phyloP scores from a whole-genome alignment of 2,329 filamentous ascomycete species.

The Grosmannia serpens region DNA sequence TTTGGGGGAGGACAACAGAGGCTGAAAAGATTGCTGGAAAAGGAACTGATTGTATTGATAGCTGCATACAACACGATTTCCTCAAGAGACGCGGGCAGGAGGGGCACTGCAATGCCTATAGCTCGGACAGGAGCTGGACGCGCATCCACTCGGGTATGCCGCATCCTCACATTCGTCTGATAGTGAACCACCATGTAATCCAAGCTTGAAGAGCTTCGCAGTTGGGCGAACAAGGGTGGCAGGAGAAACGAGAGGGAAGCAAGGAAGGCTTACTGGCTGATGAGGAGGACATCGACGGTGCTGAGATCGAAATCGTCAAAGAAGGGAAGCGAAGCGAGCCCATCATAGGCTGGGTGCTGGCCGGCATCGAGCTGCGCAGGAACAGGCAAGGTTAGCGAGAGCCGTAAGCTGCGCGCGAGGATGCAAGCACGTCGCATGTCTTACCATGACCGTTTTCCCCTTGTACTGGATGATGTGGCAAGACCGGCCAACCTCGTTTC shows the following conservation, averaged over 20 bases:
- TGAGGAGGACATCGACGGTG: constrained; percentile 90
- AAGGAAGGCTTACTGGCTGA: constrained; percentile 77
- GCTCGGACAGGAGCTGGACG: too few species aligned
- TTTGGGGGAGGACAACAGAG: background rate
- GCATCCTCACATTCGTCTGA: background rate
- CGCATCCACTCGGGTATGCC: background rate
- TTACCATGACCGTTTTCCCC: constrained; percentile 96
- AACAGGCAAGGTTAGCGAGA: background rate
- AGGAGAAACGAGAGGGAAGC: background rate
- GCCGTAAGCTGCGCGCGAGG: background rate
- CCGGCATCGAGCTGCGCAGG: constrained; percentile 74
- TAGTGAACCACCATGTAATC: background rate
- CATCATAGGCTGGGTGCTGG: constrained; percentile 93
- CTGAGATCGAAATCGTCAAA: constrained; percentile 98
- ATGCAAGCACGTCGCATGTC: constrained; percentile 15
- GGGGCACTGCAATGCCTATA: constrained; percentile 6
- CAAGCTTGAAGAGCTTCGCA: background rate
- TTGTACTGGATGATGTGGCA: constrained; percentile 99
- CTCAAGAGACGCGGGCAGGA: background rate
- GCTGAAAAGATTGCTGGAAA: background rate
- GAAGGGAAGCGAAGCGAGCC: constrained; percentile 84
- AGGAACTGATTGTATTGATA: constrained; percentile 17
- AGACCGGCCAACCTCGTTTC: constrained; percentile 92
- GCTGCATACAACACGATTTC: constrained; percentile 13
- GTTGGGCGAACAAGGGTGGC: background rate